Conservation (phyloP, 2,329 filamentous ascomycete species). For the Aspergillus sp. region DNA sequence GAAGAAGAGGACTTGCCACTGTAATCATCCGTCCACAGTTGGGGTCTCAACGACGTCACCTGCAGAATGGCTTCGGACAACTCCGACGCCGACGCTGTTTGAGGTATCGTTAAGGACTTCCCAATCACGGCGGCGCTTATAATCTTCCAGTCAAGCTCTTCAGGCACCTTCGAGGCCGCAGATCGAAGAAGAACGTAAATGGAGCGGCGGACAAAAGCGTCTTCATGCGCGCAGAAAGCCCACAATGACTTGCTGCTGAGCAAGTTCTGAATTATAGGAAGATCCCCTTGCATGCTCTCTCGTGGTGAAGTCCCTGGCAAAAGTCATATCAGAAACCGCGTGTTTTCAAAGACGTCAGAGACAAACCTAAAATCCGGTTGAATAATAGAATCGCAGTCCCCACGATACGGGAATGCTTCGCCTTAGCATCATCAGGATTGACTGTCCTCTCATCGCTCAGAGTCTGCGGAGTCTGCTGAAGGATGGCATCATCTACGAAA, state of each 20-base stretch:
- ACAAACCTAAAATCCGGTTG: slow-evolving; percentile 43
- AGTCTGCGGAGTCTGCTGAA: slow-evolving; percentile 67
- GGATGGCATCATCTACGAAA: slow-evolving; percentile 68
- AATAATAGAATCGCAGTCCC: slow-evolving; percentile 49
- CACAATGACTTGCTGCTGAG: slow-evolving; percentile 55
- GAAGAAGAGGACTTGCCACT: slow-evolving; percentile 47
- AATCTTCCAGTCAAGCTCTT: slow-evolving; percentile 51
- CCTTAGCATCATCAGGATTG: slow-evolving; percentile 71
- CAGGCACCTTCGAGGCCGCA: slow-evolving; percentile 40
- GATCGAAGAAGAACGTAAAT: slow-evolving; percentile 48
- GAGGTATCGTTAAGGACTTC: slow-evolving; percentile 62
- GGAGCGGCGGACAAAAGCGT: slow-evolving; percentile 49
- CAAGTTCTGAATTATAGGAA: slow-evolving; percentile 55
- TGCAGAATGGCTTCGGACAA: slow-evolving; percentile 58
- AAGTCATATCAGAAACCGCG: slow-evolving; percentile 8
- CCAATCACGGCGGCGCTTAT: slow-evolving; percentile 62
- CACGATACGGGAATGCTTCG: slow-evolving; percentile 76
- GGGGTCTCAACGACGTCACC: slow-evolving; percentile 56
- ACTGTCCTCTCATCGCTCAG: slow-evolving; percentile 84
- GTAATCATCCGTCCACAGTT: slow-evolving; percentile 64
- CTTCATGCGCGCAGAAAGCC: slow-evolving; percentile 48
- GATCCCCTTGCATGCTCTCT: slow-evolving; percentile 51
- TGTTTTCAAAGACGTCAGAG: neutral
- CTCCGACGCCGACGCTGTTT: slow-evolving; percentile 64
- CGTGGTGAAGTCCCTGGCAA: slow-evolving; percentile 23